These are phyloP conservation scores for Mortierella sp. DNA, from an alignment of 371 early-diverging fungal genomes.

Conservation along the genomic window DNA sequence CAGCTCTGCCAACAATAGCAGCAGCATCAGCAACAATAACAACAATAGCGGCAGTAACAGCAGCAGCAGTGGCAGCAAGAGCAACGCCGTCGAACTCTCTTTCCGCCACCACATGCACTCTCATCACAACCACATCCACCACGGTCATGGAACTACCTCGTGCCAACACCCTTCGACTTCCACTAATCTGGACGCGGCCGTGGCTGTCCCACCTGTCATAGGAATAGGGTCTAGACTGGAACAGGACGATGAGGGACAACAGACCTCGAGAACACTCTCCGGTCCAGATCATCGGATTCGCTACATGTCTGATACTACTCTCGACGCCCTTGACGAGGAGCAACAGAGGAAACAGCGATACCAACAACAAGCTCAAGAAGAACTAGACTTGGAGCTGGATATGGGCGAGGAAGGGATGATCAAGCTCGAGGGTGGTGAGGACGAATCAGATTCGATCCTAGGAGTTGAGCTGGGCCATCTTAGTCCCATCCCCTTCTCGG, in stretches of 20 bases:
- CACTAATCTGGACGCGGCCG: not conserved
- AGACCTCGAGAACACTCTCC: not conserved
- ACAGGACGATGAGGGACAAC: not conserved
- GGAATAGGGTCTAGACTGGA: not conserved
- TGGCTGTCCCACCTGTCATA: not conserved
- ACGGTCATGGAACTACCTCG: not conserved
- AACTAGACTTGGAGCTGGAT: constrained; percentile 16
- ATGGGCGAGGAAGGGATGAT: constrained; percentile 21
- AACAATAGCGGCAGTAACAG: not conserved
- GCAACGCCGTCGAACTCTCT: not conserved
- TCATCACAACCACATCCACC: constrained; percentile 6
- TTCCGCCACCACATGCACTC: not conserved
- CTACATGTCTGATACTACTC: not conserved
- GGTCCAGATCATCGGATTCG: not conserved
- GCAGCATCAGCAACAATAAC: not conserved
- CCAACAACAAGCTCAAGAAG: constrained; percentile 11
- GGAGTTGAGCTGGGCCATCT: constrained; percentile 41
- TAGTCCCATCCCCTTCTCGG: constrained; percentile 51
- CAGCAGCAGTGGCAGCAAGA: not conserved
- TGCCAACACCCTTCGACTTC: not conserved
- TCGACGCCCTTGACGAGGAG: constrained; percentile 5
- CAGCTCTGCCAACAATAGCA: not conserved
- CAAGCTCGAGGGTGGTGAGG: constrained; percentile 21
- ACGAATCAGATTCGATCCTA: constrained; percentile 35
- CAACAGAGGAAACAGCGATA: constrained; percentile 12